These are phyloP conservation scores for Xerocomellus intermedius DNA, from an alignment of 768 basidiomycete species.

Conservation along the genomic window DNA sequence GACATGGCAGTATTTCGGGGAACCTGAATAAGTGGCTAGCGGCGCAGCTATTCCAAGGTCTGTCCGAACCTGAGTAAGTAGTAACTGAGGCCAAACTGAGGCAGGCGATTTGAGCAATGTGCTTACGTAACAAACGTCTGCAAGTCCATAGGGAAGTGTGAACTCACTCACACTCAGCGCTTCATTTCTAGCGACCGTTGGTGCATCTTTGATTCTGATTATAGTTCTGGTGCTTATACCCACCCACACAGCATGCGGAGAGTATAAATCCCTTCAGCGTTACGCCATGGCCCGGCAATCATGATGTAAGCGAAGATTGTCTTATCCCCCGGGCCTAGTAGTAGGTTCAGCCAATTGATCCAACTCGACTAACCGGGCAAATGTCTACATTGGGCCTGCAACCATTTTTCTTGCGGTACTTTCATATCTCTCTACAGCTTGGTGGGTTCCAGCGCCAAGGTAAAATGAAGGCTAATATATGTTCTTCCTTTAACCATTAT, in stretches of 20 bases:
- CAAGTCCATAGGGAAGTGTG: background rate
- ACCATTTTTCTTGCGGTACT: background rate
- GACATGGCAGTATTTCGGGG: conserved; percentile 18
- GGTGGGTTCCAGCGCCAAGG: conserved; percentile 15
- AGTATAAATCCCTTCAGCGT: background rate
- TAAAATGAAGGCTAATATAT: conserved; percentile 1
- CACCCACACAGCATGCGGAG: background rate
- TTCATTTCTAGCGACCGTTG: background rate
- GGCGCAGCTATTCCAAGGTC: conserved; percentile 9
- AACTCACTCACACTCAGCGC: background rate
- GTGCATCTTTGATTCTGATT: background rate
- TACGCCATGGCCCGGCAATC: background rate
- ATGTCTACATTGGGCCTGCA: background rate
- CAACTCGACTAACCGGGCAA: background rate
- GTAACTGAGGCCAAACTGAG: too few relatives aligned
- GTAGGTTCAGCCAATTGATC: background rate
- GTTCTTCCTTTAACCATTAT: background rate
- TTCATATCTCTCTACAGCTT: conserved; percentile 21
- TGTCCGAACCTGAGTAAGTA: background rate
- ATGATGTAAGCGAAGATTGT: background rate
- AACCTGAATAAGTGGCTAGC: conserved; percentile 9
- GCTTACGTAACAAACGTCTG: conserved; percentile 16
- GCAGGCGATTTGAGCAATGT: background rate
- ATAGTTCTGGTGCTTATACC: background rate
- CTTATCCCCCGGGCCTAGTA: too few relatives aligned